Evolutionary conservation across 2,329 filamentous ascomycete genomes (phyloP), one percentile per base, ranked within the genome.

Genomic region (Neonectria coccinea): DNA sequence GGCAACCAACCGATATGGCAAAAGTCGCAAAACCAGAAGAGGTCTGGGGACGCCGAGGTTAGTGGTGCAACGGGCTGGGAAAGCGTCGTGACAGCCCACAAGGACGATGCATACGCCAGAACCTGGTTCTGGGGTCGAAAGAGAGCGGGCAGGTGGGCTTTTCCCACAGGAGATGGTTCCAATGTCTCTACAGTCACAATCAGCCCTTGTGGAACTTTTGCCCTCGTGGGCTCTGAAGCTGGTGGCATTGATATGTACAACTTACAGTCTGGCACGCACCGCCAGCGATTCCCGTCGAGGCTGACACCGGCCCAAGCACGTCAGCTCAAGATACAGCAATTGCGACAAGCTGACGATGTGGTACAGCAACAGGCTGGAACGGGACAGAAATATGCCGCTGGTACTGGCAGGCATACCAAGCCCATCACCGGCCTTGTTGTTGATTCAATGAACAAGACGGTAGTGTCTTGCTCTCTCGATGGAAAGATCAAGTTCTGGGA

Each of bases 111-210:
- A 48, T 92, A 88, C 75, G 96, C 94, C 18, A 89, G 96, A 57
- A 98, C 96, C 1, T 99, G 96, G 96, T 97, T 97, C 80, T 98
- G 96, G 94, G 96, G 95, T 6, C 90, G 93, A 61, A 97, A 97
- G 80, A 90, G 91, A 73, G 94, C 96, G 53, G 96, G 96, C 11
- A 87, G 96, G 67, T 99, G 96, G 96, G 91, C 92, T 0, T 93
- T 99, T 71, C 89, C 92, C 69, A 97, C 94, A 1, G 88, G 91
- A 44, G 96, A 99, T 79, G 88, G 88, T 18, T 87, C 89, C n/a
- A 88, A 93, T 73, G 95, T 97, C 64, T 88, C 91, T 68, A 95
- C 92, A 57, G 93, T 99, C 20, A 88, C 94, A 11, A 91, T 99
- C 65, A 97, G 93, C 58, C 87, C 93, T 1, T 99, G 96, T 74